Percentiles rank a stretch among this genome's conserved stretches.
phyloP scores from a whole-genome alignment of 2,329 filamentous ascomycete genomes.

The Teratosphaeria pseudoeucalypti region DNA sequence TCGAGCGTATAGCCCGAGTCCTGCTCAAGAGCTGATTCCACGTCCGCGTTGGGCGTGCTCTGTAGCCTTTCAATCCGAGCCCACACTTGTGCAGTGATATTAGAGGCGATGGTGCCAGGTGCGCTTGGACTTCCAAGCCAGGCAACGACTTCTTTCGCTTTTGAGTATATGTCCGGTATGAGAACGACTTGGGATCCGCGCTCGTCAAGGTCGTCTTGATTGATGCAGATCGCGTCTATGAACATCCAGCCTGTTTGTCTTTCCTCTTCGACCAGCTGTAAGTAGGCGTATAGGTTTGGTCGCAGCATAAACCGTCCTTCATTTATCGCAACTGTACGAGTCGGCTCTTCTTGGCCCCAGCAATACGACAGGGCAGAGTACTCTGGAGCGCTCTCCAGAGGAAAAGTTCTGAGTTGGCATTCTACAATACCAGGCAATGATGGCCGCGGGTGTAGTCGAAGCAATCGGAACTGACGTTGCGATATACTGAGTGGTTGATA shows the following conservation, averaged over 20 bases:
- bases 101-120: not conserved
- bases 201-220: constrained; percentile 1
- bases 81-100: not conserved
- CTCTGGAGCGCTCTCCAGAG: not conserved
- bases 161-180: not conserved
- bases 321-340: constrained; percentile 16
- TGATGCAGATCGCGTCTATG: constrained; percentile 4
- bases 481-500: not conserved
- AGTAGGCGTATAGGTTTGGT: not conserved
- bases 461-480: not conserved
- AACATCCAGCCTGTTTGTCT: not conserved
- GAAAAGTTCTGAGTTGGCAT: not conserved
- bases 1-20: not conserved
- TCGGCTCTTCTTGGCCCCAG: constrained; percentile 14
- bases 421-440: not conserved
- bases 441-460: not conserved
- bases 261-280: not conserved
- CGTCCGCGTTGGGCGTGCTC: not conserved
- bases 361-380: constrained; percentile 21
- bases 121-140: not conserved
- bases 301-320: constrained; percentile 11
- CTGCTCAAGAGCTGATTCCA: not conserved
- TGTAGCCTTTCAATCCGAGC: not conserved
- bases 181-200: not conserved
- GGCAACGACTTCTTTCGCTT: not conserved